Conservation (phyloP, 257 asterid species). For the Rehmannia glutinosa region DNA sequence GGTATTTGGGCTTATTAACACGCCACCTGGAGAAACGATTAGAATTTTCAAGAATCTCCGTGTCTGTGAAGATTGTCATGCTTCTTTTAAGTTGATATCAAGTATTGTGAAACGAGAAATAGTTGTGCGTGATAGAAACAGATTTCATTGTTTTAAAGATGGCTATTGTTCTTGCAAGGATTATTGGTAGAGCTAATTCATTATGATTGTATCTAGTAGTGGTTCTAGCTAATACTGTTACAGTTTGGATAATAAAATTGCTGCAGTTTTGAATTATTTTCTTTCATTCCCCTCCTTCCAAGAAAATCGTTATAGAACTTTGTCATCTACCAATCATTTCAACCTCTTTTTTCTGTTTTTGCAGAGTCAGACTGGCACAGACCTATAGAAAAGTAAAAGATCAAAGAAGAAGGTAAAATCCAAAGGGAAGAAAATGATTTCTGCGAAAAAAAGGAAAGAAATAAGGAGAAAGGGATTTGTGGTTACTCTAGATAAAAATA, state of each 20-base stretch:
- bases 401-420: slow-evolving; percentile 57
- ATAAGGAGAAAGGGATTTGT: slow-evolving; percentile 54
- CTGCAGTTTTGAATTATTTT: neutral
- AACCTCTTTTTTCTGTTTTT: neutral
- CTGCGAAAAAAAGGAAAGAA: slow-evolving; percentile 55
- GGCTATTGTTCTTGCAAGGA: slow-evolving; percentile 63
- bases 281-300: neutral
- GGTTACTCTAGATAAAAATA: slow-evolving; percentile 56
- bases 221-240: too few species aligned
- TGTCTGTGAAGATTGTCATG: slow-evolving; percentile 70
- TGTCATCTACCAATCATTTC: neutral
- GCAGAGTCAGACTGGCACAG: slow-evolving; percentile 64
- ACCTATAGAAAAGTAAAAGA: slow-evolving; percentile 57
- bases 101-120: slow-evolving; percentile 41
- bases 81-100: slow-evolving; percentile 59
- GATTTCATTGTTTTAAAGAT: slow-evolving; percentile 57
- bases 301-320: neutral
- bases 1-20: slow-evolving; percentile 48
- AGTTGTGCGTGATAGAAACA: slow-evolving; percentile 51
- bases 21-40: slow-evolving; percentile 40
- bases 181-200: too few species aligned
- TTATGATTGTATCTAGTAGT: too few species aligned
- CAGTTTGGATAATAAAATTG: too few species aligned
- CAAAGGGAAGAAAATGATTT: slow-evolving; percentile 65
- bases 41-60: slow-evolving; percentile 67